These are phyloP conservation scores for Moesziomyces globuligerus DNA, from an alignment of 1,284 basidiomycete genomes.

Conservation along the genomic window DNA sequence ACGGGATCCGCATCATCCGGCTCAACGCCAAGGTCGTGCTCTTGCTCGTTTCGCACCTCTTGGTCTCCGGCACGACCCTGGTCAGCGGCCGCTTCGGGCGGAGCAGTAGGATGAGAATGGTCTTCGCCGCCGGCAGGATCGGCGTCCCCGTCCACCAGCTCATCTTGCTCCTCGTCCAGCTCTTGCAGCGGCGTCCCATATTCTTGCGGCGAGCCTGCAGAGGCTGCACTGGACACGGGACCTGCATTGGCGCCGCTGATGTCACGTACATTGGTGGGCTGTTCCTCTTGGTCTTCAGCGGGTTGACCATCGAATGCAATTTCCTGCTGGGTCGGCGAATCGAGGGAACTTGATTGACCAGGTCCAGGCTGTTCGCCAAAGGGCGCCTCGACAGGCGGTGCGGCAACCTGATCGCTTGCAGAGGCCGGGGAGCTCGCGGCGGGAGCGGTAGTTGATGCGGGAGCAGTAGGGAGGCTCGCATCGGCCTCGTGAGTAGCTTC, in stretches of 20 bases:
- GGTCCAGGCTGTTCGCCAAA: no score
- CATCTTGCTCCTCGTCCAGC: conserved; percentile 8
- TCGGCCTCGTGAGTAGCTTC: no score
- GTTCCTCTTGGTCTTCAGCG: background rate
- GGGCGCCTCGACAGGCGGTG: no score
- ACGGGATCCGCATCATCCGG: no score
- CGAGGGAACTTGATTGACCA: background rate
- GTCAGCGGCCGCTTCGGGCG: no score
- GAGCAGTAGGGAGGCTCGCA: no score
- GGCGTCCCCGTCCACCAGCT: conserved; percentile 11
- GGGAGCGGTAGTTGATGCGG: no score
- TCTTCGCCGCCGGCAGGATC: background rate
- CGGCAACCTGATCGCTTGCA: no score
- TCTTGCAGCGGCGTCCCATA: conserved; percentile 24
- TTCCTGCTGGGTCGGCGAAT: background rate
- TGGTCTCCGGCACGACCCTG: background rate
- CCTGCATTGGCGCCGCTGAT: background rate
- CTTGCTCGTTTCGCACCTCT: no score
- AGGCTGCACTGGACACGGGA: conserved; percentile 2
- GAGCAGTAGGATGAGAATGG: background rate
- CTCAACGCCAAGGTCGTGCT: no score
- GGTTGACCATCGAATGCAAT: background rate
- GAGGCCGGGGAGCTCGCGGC: no score
- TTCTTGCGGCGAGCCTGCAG: conserved; percentile 20
- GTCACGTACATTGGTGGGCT: background rate